phyloP scores from a whole-genome alignment of 169 alveolate genomes.

The Cyclospora cayetanensis region DNA sequence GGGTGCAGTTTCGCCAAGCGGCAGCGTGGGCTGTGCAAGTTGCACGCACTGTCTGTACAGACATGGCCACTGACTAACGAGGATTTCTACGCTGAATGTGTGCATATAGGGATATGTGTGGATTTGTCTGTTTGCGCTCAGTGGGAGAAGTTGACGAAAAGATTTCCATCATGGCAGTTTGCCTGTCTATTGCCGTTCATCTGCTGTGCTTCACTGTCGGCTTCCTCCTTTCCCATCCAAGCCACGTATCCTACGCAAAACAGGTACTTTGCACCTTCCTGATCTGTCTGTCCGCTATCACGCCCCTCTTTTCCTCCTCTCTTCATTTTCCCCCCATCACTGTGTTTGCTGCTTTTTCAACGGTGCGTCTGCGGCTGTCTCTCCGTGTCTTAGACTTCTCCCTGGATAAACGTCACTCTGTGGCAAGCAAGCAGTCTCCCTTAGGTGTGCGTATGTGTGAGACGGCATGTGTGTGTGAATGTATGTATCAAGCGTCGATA shows the following conservation, averaged over 20 bases:
- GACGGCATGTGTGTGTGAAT: too few relatives aligned
- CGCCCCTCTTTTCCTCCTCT: background rate
- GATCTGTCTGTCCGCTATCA: background rate
- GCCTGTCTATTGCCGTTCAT: constrained; percentile 41
- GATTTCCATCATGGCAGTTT: constrained; percentile 33
- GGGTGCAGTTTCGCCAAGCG: too few relatives aligned
- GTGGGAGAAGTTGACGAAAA: constrained; percentile 44
- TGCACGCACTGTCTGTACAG: too few relatives aligned
- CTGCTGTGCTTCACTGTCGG: constrained; percentile 54
- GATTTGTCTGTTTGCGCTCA: background rate
- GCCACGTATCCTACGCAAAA: constrained; percentile 29
- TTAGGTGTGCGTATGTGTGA: too few relatives aligned
- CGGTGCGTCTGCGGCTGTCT: too few relatives aligned
- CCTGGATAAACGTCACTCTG: too few relatives aligned
- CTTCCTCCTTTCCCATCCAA: constrained; percentile 41
- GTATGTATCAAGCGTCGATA: too few relatives aligned
- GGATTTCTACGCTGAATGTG: too few relatives aligned
- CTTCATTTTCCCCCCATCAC: background rate
- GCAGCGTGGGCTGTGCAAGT: too few relatives aligned
- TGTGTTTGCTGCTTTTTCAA: background rate
- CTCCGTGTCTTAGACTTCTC: too few relatives aligned
- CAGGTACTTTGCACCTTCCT: background rate
- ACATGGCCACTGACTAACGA: too few relatives aligned
- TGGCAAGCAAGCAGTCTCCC: too few relatives aligned
- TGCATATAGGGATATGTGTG: background rate